Base-by-base conservation (phyloP, 352 stramenopile species). In the Phytophthora pistaciae region DNA sequence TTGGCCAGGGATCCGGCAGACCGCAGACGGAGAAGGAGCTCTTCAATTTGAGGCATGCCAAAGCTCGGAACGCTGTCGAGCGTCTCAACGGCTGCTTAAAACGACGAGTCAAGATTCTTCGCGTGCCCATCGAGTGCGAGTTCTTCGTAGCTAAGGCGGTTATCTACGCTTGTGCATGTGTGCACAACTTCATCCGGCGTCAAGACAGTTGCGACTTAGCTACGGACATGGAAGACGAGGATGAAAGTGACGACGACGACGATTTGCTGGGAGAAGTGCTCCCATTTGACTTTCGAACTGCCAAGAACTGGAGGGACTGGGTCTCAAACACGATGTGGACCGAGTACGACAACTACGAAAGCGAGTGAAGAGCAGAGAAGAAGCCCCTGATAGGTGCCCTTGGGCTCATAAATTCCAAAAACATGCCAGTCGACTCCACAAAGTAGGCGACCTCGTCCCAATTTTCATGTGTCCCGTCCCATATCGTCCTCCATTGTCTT, bases 141-240 rank as follows among this genome's bases (percentile, higher is more conserved):
- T n/a, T n/a, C n/a, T n/a, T n/a, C n/a, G n/a, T n/a, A n/a, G n/a
- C n/a, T n/a, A n/a, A n/a, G n/a, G n/a, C n/a, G n/a, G n/a, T n/a
- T n/a, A n/a, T n/a, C n/a, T n/a, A n/a, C n/a, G n/a, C n/a, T n/a
- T n/a, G n/a, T 13, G 56, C 56, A 0, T 57, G 56, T 16, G 9
- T 60, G 18, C 56, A 62, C 40, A 66, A 46, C 40, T 72, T 72
- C 5, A 66, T 72, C 29, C 56, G 38, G 2, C 14, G 44, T 2
- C 18, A 62, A 9, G 16, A 57, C 10, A 57, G 6, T 27, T 4
- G 38, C 11, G 56, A 66, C 36, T 1, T 66, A 8, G 64, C 49
- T 1, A 20, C 48, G 16, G 57, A 61, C 14, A 44, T 71, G 48
- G 2, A 36, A 3, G 49, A 61, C 1, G 38, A 44, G 0, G 38